phyloP scores from a whole-genome alignment of 257 asterid genomes.

The Nyctanthes arbortristis region DNA sequence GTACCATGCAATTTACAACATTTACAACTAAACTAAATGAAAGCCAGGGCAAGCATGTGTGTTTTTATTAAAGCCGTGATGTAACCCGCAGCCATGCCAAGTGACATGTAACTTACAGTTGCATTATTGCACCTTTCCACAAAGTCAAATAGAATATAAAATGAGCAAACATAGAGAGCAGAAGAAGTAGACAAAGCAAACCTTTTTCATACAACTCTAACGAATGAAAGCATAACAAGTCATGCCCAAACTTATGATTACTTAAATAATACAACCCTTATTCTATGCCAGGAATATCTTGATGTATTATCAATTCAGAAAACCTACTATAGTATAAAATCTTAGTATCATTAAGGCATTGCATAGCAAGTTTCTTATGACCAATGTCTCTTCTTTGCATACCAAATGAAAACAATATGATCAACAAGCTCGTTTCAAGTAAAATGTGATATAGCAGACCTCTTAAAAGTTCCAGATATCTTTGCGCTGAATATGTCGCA shows the following conservation, averaged over 20 bases:
- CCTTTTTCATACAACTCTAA: neutral
- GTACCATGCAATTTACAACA: neutral
- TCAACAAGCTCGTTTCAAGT: neutral
- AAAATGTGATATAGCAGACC: constrained; percentile 43
- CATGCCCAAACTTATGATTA: neutral
- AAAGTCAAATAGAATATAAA: neutral
- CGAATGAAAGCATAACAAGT: neutral
- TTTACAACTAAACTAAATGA: neutral
- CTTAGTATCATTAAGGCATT: neutral
- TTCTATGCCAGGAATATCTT: neutral
- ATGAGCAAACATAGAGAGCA: neutral
- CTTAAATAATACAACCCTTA: neutral
- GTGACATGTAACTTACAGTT: neutral
- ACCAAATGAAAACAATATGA: constrained; percentile 9
- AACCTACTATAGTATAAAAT: neutral
- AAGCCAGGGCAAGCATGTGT: neutral
- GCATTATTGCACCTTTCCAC: neutral
- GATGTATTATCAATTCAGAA: neutral
- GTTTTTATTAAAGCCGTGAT: neutral
- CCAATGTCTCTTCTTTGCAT: constrained; percentile 12
- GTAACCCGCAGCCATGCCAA: neutral
- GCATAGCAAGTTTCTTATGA: neutral
- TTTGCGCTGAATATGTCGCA: constrained; percentile 85
- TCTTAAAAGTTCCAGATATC: constrained; percentile 89
- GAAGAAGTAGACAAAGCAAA: neutral